Percentiles rank a stretch among this genome's conserved stretches.
phyloP scores from a whole-genome alignment of 2,329 filamentous ascomycete genomes.

The Pseudocercospora pini-densiflorae region DNA sequence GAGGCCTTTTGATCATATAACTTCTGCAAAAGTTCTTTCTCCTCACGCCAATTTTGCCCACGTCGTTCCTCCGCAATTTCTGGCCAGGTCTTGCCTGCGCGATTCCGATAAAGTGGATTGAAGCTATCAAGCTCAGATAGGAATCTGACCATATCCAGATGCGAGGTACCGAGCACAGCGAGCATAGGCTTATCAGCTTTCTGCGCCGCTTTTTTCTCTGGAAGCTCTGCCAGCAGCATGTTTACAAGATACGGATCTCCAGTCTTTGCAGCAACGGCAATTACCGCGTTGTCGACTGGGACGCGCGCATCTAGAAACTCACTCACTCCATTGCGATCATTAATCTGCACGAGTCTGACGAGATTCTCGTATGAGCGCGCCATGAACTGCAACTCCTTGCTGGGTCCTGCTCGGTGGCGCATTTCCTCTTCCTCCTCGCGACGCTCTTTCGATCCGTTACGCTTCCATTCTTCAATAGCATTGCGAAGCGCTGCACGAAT shows the following conservation, averaged over 20 bases:
- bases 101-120: constrained; percentile 75
- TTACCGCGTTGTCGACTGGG: constrained; percentile 73
- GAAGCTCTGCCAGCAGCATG: constrained; percentile 62
- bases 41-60: constrained; percentile 88
- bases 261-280: constrained; percentile 89
- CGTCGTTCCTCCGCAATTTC: constrained; percentile 83
- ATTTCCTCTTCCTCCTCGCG: constrained; percentile 57
- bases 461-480: constrained; percentile 53
- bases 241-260: constrained; percentile 89
- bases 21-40: constrained; percentile 78
- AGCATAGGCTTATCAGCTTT: constrained; percentile 92
- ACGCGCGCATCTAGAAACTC: constrained; percentile 52
- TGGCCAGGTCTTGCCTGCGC: constrained; percentile 79
- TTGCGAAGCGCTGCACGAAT: constrained; percentile 57
- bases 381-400: constrained; percentile 53
- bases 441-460: constrained; percentile 49
- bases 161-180: constrained; percentile 86
- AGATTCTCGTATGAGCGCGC: constrained; percentile 55
- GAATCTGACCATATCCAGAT: constrained; percentile 77
- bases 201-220: constrained; percentile 62
- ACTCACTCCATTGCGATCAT: constrained; percentile 53
- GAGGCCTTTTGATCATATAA: constrained; percentile 63
- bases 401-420: constrained; percentile 43
- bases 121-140: constrained; percentile 59
- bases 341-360: constrained; percentile 53